Evolutionary conservation across 192 early-diverging fungal genomes (phyloP), one percentile per base, ranked within the genome.

Genomic region (Chytriomyces confervae): DNA sequence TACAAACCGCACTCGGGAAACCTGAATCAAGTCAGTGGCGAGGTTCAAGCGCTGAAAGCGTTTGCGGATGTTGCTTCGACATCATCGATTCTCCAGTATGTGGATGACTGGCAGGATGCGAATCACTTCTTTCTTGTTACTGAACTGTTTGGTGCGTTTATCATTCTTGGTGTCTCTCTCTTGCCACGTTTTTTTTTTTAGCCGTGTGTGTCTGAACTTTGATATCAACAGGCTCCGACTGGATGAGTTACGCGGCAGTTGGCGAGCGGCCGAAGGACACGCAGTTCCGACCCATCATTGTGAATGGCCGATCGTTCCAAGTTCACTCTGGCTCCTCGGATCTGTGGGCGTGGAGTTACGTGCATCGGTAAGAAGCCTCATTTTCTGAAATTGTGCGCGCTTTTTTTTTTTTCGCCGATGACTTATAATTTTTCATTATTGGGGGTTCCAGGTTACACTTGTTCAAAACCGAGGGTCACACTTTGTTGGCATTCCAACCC

Each of bases 41-140:
- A 79, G 61, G 61, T 75, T 9, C 24, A 43, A 7, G 65, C 69
- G 10, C 72, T 79, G 27, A 65, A 73, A 46, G n/a, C 7, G 13
- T 46, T 79, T 5, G 20, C 71, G 13, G 49, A 20, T 36, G 11
- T 27, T 11, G n/a, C 20, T 16, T 18, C 72, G 3, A 24, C 27
- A 7, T 62, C 77, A 6, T n/a, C 50, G 16, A 20, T 78, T 18
- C 71, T 76, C 6, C n/a, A 66, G 9, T 76, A 67, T 27, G 11
- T 73, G 36, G 50, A 45, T 29, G 11, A 18, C 63, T 79, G 70
- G 70, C 64, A 73, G 57, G 78, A 79, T 51, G 7, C 20, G 8
- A 64, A 62, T 20, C 70, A 79, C 66, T 75, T 75, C 68, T 79
- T 75, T 72, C 53, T 75, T 23, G 72, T 79, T 50, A 79, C 78